Base-by-base conservation (phyloP, 208 protist genomes). In the Leishmania aethiopica region DNA sequence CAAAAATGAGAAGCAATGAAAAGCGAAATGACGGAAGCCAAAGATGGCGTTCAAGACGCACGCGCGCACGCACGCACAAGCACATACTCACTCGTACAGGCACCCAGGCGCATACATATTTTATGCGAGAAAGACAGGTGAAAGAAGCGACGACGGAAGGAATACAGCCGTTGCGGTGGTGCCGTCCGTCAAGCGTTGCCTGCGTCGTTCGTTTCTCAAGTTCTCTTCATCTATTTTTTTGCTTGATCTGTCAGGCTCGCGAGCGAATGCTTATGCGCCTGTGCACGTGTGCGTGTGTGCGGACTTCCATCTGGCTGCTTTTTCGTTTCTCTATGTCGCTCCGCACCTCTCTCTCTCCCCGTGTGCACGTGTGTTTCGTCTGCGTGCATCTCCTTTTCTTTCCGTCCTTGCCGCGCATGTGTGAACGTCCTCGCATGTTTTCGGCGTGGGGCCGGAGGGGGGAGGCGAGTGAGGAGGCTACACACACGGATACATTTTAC, bases 341-440 rank as follows among this genome's bases (percentile, higher is more conserved):
- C 11, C 7, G 0, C 64, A 13, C 64, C 19, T 40, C 6, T 37
- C 25, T n/a, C 71, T 45, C 22, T 77, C 6, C 37, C 3, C 1
- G 32, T 45, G 32, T 64, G 11, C 17, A 3, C 37, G 51, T 79
- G 45, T 53, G 45, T 32, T 11, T 78, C 28, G 42, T 78, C 25
- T 59, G 49, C 66, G 3, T 81, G 40, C 25, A 57, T 66, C 55
- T 77, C 55, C 53, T 15, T 53, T 32, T 74, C 42, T 75, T 45
- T 55, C 42, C 45, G 6, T 57, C 11, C 25, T 45, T 47, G 47
- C 28, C 22, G 40, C 42, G 0, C 45, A 6, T 62, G 32, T 69
- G 15, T 32, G 28, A 69, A 11, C 0, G 60, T 0, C 28, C 22
- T 66, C 1, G 15, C 28, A 13, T 47, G 7, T 47, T 47, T 13